A percentile compares a stretch with the other conserved stretches of the same genome.
Evolutionary conservation across 768 basidiomycete species (phyloP).

Genomic region (Suillus decipiens): DNA sequence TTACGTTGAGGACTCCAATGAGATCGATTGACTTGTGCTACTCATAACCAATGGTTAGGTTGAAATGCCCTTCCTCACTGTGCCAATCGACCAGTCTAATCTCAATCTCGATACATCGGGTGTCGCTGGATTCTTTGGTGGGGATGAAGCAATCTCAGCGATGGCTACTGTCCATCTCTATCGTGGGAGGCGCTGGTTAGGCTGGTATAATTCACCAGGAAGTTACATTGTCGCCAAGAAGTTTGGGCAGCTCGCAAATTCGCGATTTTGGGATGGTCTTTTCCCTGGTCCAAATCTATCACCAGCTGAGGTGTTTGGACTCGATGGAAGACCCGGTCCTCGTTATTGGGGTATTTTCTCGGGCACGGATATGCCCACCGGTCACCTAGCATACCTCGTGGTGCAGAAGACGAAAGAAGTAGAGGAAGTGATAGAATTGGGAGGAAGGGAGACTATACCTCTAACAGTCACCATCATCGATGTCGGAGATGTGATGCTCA

Average conservation of each 20-base stretch:
- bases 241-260: slow-evolving; percentile 30
- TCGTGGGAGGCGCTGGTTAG: slow-evolving; percentile 34
- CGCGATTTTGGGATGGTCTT: slow-evolving; percentile 29
- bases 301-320: slow-evolving; percentile 25
- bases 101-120: slow-evolving; percentile 31
- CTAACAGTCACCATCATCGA: slow-evolving; percentile 19
- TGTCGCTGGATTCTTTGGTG: slow-evolving; percentile 37
- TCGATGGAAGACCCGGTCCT: slow-evolving; percentile 32
- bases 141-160: slow-evolving; percentile 37
- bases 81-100: not conserved
- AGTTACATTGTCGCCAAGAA: slow-evolving; percentile 31
- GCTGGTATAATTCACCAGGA: slow-evolving; percentile 41
- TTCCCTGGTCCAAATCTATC: slow-evolving; percentile 22
- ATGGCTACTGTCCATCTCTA: slow-evolving; percentile 37
- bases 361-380: slow-evolving; percentile 23
- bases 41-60: not conserved
- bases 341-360: slow-evolving; percentile 28
- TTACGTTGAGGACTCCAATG: not conserved
- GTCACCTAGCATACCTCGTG: slow-evolving; percentile 26
- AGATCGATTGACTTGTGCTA: not conserved
- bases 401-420: slow-evolving; percentile 18
- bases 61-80: not conserved
- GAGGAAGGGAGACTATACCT: slow-evolving; percentile 24
- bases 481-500: slow-evolving; percentile 8
- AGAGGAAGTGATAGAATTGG: slow-evolving; percentile 11